Base-by-base conservation (phyloP, 148 eudicot species). In the Camellia japonica region DNA sequence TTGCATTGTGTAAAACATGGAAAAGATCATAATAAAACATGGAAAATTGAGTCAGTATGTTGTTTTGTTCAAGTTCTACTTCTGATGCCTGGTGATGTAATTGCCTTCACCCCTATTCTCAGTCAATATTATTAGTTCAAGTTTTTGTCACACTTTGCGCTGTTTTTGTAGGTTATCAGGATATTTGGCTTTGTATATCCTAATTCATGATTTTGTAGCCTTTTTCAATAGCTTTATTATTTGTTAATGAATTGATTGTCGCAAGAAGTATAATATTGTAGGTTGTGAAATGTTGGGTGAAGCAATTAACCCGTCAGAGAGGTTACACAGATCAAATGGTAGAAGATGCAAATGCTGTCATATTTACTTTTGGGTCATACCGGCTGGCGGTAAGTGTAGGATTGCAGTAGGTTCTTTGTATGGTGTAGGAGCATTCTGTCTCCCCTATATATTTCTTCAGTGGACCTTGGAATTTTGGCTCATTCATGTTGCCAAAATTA, bases 271-370 rank as follows among this genome's bases (percentile, higher is more conserved):
- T 46, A 59, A 2, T 23, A 60, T 41, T 81, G 68, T 66, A 86
- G 88, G 78, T 86, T 71, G 83, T 86, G 71, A 86, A 86, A 81
- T 56, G 61, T 23, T 86, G 88, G 88, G 88, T 86, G 75, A 86
- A 86, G 73, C 86, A 83, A 71, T 74, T 86, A 78, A 86, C 88
- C 41, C 84, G 82, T 15, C 88, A 80, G 65, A 81, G 82, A 78
- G 88, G 88, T 72, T 86, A 83, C 79, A 30, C 38, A 30, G 1
- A 30, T 30, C 1, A 30, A 30, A 30, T 30, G 38, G 38, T 30
- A 30, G 38, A 30, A 30, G 38, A 30, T 1, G 38, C 38, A 30
- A 30, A 30, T 30, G 38, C 38, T 30, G 1, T 30, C 38, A 30
- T 30, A 30, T 30, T 30, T 30, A 30, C 38, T 30, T 30, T 30